phyloP scores from a whole-genome alignment of 768 basidiomycete genomes.

The Boletus patriciae region DNA sequence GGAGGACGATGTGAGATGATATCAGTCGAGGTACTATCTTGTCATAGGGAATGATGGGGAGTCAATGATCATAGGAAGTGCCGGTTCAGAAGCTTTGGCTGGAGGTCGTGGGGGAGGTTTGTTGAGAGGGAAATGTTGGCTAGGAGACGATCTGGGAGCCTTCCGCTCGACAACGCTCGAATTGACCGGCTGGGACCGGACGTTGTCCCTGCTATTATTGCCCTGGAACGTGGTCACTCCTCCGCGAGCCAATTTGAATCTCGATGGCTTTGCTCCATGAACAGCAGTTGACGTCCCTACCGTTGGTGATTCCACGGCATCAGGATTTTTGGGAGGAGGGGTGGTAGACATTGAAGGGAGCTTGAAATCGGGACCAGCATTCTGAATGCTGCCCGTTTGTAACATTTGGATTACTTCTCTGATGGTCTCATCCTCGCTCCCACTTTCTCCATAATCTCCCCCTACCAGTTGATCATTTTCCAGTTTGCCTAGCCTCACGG shows the following conservation, averaged over 20 bases:
- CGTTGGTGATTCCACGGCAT: neutral
- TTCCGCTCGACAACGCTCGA: slow-evolving; percentile 29
- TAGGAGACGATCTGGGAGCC: slow-evolving; percentile 4
- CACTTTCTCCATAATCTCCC: slow-evolving; percentile 51
- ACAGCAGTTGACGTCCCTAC: neutral
- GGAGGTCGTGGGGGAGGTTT: slow-evolving; percentile 9
- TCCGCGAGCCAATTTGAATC: slow-evolving; percentile 42
- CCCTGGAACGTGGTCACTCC: slow-evolving; percentile 17
- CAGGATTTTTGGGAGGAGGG: neutral
- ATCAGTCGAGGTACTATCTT: neutral
- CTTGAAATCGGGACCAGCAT: slow-evolving; percentile 48
- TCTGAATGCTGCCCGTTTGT: slow-evolving; percentile 51
- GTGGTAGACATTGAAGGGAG: slow-evolving; percentile 3
- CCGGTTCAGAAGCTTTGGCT: slow-evolving; percentile 1
- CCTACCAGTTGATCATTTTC: slow-evolving; percentile 53
- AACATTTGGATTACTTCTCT: slow-evolving; percentile 55
- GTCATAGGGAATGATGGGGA: slow-evolving; percentile 21
- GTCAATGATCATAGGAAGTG: slow-evolving; percentile 15
- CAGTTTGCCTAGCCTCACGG: slow-evolving; percentile 57
- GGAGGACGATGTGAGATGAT: too few species aligned
- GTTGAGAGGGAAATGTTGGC: slow-evolving; percentile 18
- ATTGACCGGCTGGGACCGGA: slow-evolving; percentile 35
- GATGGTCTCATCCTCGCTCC: slow-evolving; percentile 49
- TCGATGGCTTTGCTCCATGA: slow-evolving; percentile 42
- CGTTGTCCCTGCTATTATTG: slow-evolving; percentile 32